Conservation (phyloP, 2,329 filamentous ascomycete genomes). For the Dactylellina sp. region DNA sequence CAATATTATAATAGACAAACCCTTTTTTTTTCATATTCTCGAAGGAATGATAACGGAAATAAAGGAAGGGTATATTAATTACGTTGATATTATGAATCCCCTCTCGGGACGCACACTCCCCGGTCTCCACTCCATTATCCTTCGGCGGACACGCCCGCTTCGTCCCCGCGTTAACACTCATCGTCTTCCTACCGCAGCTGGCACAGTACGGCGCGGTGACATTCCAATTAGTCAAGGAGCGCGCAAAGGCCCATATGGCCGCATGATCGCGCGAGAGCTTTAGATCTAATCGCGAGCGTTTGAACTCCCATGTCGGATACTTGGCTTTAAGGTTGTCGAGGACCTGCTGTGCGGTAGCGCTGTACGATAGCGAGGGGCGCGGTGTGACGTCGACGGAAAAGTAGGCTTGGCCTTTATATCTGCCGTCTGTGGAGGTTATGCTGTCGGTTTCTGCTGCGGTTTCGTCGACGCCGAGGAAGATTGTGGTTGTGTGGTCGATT, state of each 20-base stretch:
- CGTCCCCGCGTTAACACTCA: slow-evolving; percentile 81
- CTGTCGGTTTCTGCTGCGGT: slow-evolving; percentile 62
- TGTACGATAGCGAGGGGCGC: slow-evolving; percentile 68
- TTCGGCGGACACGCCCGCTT: slow-evolving; percentile 82
- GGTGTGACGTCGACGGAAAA: slow-evolving; percentile 92
- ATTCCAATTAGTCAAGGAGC: slow-evolving; percentile 94
- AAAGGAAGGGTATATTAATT: not conserved
- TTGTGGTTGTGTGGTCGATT: slow-evolving; percentile 71
- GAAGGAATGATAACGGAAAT: not conserved
- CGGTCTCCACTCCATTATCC: slow-evolving; percentile 72
- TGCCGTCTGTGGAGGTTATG: slow-evolving; percentile 18
- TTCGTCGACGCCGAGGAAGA: slow-evolving; percentile 89
- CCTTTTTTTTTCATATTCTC: not conserved
- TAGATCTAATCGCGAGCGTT: slow-evolving; percentile 74
- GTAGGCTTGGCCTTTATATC: slow-evolving; percentile 80
- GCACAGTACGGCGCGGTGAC: slow-evolving; percentile 86
- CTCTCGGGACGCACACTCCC: slow-evolving; percentile 81
- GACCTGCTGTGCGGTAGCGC: slow-evolving; percentile 70
- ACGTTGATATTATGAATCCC: slow-evolving; percentile 79
- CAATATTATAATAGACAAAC: slow-evolving; percentile 3
- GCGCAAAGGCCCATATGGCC: slow-evolving; percentile 88
- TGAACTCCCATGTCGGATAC: slow-evolving; percentile 66
- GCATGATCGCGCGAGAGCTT: slow-evolving; percentile 71
- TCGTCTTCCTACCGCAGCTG: slow-evolving; percentile 83
- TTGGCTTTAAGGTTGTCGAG: not conserved